Conservation (phyloP, 768 basidiomycete genomes). For the Tylopilus cervinicoccineus region DNA sequence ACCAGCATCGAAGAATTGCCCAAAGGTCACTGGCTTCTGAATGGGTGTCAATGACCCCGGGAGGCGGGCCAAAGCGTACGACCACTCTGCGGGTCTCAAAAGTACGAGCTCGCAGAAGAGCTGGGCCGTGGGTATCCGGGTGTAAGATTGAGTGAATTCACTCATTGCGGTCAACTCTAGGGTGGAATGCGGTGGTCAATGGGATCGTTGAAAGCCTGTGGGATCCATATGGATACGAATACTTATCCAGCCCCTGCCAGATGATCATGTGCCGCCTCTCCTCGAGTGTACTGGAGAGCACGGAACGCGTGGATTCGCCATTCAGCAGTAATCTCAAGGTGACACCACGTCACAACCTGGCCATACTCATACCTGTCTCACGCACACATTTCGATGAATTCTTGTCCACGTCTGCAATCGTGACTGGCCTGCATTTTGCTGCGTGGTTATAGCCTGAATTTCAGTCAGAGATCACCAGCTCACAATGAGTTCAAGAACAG, state of each 20-base stretch:
- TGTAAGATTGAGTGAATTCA: not conserved
- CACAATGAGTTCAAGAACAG: not conserved
- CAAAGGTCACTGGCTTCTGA: slow-evolving; percentile 8
- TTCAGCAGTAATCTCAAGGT: too few relatives aligned
- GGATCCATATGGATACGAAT: too few relatives aligned
- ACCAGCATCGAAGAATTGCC: not conserved
- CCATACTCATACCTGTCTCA: slow-evolving; percentile 24
- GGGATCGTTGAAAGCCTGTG: not conserved
- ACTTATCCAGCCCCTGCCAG: too few relatives aligned
- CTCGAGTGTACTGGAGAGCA: too few relatives aligned
- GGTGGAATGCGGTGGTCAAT: not conserved
- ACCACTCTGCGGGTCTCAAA: slow-evolving; percentile 4
- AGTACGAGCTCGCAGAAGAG: slow-evolving; percentile 9
- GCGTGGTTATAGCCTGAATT: slow-evolving; percentile 68
- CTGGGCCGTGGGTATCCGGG: slow-evolving; percentile 4
- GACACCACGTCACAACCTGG: slow-evolving; percentile 22
- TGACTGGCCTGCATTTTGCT: slow-evolving; percentile 56
- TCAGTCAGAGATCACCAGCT: not conserved
- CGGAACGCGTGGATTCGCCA: too few relatives aligned
- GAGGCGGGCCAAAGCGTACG: slow-evolving; percentile 8
- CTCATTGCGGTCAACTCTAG: not conserved
- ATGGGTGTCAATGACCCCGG: slow-evolving; percentile 9
- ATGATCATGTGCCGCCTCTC: too few relatives aligned
- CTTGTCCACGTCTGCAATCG: slow-evolving; percentile 61
- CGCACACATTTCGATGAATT: slow-evolving; percentile 43